Base-by-base conservation (phyloP, 2,329 filamentous ascomycete species). In the Sporothrix dimorphospora region DNA sequence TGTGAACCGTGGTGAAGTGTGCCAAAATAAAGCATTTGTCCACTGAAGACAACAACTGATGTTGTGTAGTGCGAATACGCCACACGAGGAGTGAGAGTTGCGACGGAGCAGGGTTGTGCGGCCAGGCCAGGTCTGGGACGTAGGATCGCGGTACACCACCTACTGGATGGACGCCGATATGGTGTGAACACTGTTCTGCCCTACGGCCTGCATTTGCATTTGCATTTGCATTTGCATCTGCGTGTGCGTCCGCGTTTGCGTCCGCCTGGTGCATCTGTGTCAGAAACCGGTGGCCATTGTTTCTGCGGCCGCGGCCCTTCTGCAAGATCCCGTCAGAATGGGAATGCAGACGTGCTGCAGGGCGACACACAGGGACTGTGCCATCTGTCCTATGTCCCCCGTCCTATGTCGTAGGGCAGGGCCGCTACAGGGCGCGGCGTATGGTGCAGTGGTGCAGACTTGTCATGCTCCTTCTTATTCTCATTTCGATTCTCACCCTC, bases 151-250 rank as follows among this genome's bases (percentile, higher is more conserved):
- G 59, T 51, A 57, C 59, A 21, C 30, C 69, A 55, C 9, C 38
- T 45, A 27, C 45, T 63, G 42, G 21, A 69, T 21, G 40, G 45
- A 38, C 40, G 3, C 19, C 21, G 69, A 24, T 42, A 57, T 57
- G 57, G 68, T 71, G 61, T 57, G 61, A 70, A 59, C 66, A 47
- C 34, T 49, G 45, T 21, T 68, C 61, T 63, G 68, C 68, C 71
- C 71, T 72, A 72, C 42, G 68, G 71, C 42, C 71, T 71, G 71
- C 71, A 72, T 71, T 55, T 69, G 67, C 65, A 53, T 55, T 34
- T 70, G 53, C 59, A 40, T 66, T 38, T 71, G 53, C 53, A 57
- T 72, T 3, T 34, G 47, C 45, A 40, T 65, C 30, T 55, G 69
- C 42, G 42, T 38, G 19, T 49, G 47, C 47, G 7, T 21, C 19